phyloP scores from a whole-genome alignment of 257 asterid species.

The Primulina eburnea region DNA sequence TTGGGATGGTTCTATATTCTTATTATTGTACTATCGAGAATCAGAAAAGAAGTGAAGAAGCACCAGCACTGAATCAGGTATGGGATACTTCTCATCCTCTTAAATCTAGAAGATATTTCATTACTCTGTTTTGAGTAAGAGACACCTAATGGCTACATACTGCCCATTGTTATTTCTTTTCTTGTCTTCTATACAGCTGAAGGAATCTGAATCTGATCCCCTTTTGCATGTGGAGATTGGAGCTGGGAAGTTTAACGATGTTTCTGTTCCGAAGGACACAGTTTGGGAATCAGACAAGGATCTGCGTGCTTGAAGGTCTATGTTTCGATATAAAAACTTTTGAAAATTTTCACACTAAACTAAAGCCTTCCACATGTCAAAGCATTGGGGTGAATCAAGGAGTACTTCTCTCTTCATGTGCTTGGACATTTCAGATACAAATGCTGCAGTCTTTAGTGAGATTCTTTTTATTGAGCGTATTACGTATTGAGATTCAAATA shows the following conservation, averaged over 20 bases:
- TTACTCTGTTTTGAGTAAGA: not conserved
- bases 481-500: not conserved
- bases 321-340: not conserved
- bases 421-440: not conserved
- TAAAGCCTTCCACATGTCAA: not conserved
- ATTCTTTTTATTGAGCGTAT: not conserved
- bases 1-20: constrained; percentile 58
- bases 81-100: not conserved
- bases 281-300: constrained; percentile 1
- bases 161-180: not conserved
- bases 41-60: constrained; percentile 40
- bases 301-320: not conserved
- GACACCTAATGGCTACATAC: not conserved
- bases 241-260: not conserved
- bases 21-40: constrained; percentile 49
- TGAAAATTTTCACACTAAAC: not conserved
- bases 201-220: constrained; percentile 1
- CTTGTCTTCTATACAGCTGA: not conserved
- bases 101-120: not conserved
- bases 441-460: not conserved
- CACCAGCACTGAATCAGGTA: not conserved
- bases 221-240: not conserved
- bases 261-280: not conserved
- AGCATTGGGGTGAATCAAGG: not conserved
- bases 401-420: not conserved